A percentile compares a stretch with the other conserved stretches of the same genome.
Conservation (phyloP, 179 eudicot species). For the Patellifolia procumbens region DNA sequence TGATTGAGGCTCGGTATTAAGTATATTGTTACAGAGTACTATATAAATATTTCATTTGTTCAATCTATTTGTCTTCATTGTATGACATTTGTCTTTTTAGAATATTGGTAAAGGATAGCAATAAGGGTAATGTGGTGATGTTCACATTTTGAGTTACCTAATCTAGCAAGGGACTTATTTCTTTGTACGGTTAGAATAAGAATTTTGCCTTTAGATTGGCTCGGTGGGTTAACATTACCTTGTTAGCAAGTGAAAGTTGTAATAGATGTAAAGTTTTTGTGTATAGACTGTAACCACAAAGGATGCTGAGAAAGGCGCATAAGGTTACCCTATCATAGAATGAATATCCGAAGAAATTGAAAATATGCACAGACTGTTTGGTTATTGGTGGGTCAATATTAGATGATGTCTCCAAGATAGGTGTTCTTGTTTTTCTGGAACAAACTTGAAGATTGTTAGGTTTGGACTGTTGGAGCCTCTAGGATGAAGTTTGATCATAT, state of each 20-base stretch:
- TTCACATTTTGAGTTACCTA: no score
- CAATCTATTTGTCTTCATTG: no score
- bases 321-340: neutral
- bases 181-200: neutral
- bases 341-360: neutral
- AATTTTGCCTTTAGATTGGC: neutral
- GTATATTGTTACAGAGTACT: no score
- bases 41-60: no score
- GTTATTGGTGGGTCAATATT: neutral
- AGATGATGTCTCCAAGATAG: neutral
- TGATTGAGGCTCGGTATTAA: no score
- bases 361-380: neutral
- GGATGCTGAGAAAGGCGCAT: neutral
- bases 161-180: neutral
- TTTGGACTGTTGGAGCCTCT: neutral
- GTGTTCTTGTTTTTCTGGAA: neutral
- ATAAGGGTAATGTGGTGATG: no score
- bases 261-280: neutral
- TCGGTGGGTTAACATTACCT: neutral
- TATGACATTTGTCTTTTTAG: no score
- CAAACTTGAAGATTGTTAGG: neutral
- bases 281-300: neutral
- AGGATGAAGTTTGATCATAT: constrained; percentile 17
- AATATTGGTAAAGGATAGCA: no score
- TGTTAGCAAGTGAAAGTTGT: neutral